Conservation (phyloP, 345 rosid species). For the Euclidium syriacum region DNA sequence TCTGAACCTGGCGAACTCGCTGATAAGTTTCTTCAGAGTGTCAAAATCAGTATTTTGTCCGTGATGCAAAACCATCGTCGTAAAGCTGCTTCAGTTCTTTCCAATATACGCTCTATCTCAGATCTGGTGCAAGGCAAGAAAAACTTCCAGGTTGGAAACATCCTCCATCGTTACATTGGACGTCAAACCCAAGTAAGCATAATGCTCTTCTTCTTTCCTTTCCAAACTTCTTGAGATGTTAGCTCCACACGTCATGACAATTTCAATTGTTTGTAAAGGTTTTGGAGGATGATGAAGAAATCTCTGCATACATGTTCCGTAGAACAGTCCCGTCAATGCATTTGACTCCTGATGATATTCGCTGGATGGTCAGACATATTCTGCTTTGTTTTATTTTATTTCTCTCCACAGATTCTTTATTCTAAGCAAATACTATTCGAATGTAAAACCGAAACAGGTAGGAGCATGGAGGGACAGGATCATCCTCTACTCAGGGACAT, state of each 20-base stretch:
- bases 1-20: conserved; percentile 98
- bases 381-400: no score
- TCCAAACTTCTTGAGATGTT: no score
- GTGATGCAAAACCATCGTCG: conserved; percentile 44
- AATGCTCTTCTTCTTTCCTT: no score
- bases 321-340: conserved; percentile 88
- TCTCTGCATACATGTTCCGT: conserved; percentile 89
- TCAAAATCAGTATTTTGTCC: conserved; percentile 72
- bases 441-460: no score
- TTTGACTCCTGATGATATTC: conserved; percentile 85
- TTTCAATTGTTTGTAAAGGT: no score
- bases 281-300: conserved; percentile 89
- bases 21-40: conserved; percentile 74
- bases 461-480: conserved; percentile 99
- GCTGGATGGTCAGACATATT: no score
- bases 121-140: conserved; percentile 66
- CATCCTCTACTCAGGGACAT: conserved; percentile 77
- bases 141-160: conserved; percentile 85
- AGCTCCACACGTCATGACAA: no score
- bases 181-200: conserved; percentile 93
- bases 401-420: no score
- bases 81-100: conserved; percentile 50
- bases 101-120: conserved; percentile 61
- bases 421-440: no score
- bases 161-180: conserved; percentile 84